phyloP scores from a whole-genome alignment of 306 rosid species.

The Fragaria nilgerrensis region DNA sequence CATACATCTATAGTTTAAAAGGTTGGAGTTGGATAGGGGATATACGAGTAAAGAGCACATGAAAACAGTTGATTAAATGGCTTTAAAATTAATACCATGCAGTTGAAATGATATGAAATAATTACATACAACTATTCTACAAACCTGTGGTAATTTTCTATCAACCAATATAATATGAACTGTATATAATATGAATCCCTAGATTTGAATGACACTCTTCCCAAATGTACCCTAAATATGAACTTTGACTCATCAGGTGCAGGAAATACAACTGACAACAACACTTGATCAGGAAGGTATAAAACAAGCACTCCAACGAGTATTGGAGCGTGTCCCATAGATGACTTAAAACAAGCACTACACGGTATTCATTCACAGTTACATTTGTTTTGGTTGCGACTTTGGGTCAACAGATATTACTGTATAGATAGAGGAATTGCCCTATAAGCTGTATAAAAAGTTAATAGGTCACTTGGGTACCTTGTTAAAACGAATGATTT shows the following conservation, averaged over 20 bases:
- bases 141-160: background rate
- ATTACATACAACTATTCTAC: background rate
- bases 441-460: constrained; percentile 11
- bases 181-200: background rate
- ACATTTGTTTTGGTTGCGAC: background rate
- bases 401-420: background rate
- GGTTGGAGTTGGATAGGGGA: background rate
- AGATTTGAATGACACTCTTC: background rate
- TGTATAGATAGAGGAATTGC: constrained; percentile 25
- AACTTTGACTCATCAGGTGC: constrained; percentile 52
- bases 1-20: background rate
- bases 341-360: constrained; percentile 53
- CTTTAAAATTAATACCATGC: background rate
- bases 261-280: constrained; percentile 77
- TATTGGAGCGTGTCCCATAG: constrained; percentile 82
- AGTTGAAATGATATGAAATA: background rate
- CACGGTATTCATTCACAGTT: background rate
- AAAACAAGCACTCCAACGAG: constrained; percentile 83
- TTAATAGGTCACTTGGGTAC: background rate
- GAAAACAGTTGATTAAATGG: background rate
- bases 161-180: background rate
- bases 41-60: background rate
- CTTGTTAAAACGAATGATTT: background rate
- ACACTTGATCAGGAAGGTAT: constrained; percentile 92
- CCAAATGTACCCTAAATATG: background rate